These are phyloP conservation scores for Entelexis paramagnoliae DNA, from an alignment of 1,139 yeast genomes.

Conservation along the genomic window DNA sequence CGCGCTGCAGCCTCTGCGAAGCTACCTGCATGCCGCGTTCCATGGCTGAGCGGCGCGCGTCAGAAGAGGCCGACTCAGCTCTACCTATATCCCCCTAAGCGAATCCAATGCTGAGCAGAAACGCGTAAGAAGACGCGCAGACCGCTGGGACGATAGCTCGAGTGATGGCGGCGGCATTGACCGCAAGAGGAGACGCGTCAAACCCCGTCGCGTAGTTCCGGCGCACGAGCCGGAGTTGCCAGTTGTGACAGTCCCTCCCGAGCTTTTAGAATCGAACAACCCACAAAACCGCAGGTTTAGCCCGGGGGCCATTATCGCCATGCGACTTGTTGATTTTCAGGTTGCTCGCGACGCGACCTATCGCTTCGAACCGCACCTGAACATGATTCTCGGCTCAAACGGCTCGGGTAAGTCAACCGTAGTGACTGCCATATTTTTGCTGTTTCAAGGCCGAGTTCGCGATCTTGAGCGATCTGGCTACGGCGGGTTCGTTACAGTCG, in stretches of 20 bases:
- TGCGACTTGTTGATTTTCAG: constrained; percentile 23
- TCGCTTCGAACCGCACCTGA: constrained; percentile 68
- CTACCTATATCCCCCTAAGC: neutral
- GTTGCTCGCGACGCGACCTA: constrained; percentile 63
- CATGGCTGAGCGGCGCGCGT: neutral
- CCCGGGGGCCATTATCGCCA: constrained; percentile 19
- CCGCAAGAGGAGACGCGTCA: neutral
- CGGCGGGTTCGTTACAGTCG: constrained; percentile 71
- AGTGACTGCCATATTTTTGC: constrained; percentile 87
- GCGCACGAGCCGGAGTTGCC: neutral
- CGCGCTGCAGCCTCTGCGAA: neutral
- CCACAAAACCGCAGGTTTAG: neutral
- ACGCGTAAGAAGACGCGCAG: neutral
- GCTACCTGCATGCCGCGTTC: neutral
- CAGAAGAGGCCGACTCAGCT: neutral
- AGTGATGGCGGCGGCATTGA: neutral
- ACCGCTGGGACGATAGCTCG: neutral
- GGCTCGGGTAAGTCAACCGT: constrained; percentile 94
- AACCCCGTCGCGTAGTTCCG: neutral
- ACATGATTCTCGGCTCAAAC: constrained; percentile 93
- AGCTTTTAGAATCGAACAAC: neutral
- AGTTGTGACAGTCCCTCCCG: neutral
- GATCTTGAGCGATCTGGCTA: constrained; percentile 46
- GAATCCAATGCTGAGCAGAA: neutral
- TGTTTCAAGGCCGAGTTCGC: constrained; percentile 64